Conservation (phyloP, 2,329 filamentous ascomycete genomes). For the Raffaelea ambrosiae region DNA sequence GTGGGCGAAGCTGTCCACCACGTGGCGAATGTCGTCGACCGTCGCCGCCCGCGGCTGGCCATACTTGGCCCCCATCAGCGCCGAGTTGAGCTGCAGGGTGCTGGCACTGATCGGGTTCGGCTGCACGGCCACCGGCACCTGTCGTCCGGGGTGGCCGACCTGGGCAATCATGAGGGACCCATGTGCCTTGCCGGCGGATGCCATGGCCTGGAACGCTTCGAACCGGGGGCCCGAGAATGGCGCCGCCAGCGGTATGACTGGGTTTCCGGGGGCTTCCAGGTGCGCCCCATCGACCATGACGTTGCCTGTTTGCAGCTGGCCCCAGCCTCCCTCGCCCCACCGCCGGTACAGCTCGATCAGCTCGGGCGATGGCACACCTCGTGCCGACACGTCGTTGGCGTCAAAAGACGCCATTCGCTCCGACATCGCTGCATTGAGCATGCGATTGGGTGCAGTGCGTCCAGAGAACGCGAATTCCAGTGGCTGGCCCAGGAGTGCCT, state of each 20-base stretch:
- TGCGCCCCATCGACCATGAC: constrained; percentile 52
- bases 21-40: constrained; percentile 41
- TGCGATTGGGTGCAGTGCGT: constrained; percentile 52
- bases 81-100: constrained; percentile 21
- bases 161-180: constrained; percentile 54
- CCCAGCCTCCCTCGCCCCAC: constrained; percentile 45
- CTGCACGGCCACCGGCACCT: constrained; percentile 28
- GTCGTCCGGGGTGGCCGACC: constrained; percentile 54
- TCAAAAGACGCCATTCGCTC: constrained; percentile 56
- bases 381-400: constrained; percentile 36
- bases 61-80: constrained; percentile 19
- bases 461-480: constrained; percentile 42
- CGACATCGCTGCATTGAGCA: constrained; percentile 60
- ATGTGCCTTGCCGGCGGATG: constrained; percentile 43
- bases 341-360: constrained; percentile 46
- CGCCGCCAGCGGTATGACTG: constrained; percentile 46
- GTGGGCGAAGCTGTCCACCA: constrained; percentile 55
- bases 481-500: constrained; percentile 32
- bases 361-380: constrained; percentile 32
- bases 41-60: constrained; percentile 45
- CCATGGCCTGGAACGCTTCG: constrained; percentile 50
- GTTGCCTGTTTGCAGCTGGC: constrained; percentile 10
- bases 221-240: constrained; percentile 49
- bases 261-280: constrained; percentile 46
- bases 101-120: constrained; percentile 27